Evolutionary conservation across 352 stramenopile genomes (phyloP), one percentile per base, ranked within the genome.

Genomic region (Phytophthora crassamura): DNA sequence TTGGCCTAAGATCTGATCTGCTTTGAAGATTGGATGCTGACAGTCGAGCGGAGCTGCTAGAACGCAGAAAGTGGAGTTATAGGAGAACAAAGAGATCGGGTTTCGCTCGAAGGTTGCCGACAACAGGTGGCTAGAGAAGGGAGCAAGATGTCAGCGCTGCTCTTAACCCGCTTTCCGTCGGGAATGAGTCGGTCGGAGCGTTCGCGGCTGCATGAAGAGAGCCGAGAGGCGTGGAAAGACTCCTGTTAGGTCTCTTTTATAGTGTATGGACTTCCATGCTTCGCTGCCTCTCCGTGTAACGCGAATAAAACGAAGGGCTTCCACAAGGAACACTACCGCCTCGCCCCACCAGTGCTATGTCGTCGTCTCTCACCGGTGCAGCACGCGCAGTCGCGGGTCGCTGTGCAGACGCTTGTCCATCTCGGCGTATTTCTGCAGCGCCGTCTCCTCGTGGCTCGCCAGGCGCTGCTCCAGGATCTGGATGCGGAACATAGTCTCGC

Each of bases 401-500:
- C 77, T 88, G 57, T 95, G 77, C 46, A 98, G 80, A 20, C 96
- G 93, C 45, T 96, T 89, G 75, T 98, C 92, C 75, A 98, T 93
- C 49, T 98, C 93, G 16, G 90, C 89, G 80, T 98, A 98, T 58
- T 98, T 98, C 34, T 96, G 89, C 55, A 98, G 74, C 32, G 94
- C 94, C 5, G 79, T 97, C 66, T 98, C 90, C 59, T 98, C 95
- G 67, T 98, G 91, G 41, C 90, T 91, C 32, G 88, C 81, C 15
- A 98, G 78, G 3, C 94, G 88, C 64, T 98, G 93, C 74, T 98
- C 91, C 46, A 98, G 73, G 55, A 98, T 98, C 75, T 98, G 89
- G 69, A 98, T 98, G 41, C 94, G 82, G 69, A 98, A 98, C 91
- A 98, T 98, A 51, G 93, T 94, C 70, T 98, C 93, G 52, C 84